Base-by-base conservation (phyloP, 2,329 filamentous ascomycete species). In the Neopestalotiopsis sp. region DNA sequence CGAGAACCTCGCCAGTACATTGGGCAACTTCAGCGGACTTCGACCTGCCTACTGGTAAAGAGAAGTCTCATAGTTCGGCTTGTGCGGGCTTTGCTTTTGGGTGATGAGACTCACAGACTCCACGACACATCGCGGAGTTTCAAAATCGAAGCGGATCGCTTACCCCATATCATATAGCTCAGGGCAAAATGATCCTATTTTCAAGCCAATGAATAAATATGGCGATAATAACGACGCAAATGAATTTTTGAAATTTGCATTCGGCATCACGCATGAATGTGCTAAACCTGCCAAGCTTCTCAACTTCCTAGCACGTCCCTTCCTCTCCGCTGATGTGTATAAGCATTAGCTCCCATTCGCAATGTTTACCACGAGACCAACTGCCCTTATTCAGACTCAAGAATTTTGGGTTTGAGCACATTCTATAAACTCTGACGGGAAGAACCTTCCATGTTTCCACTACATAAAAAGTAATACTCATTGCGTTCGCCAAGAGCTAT, bases 41-140 rank as follows among this genome's bases (percentile, higher is more conserved):
- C 81, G 87, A 72, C 86, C 87, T 63, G 79, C 85, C 10, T 89
- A 89, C 75, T 89, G 87, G 87, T 88, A 84, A 49, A 42, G 6
- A 38, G 10, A 38, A 38, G 34, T 38, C 10, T 7, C 1, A 38
- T 5, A 38, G 6, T 38, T 10, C 34, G 34, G 10, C 34, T 38
- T 38, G 34, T 7, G 34, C 10, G 34, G 34, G 34, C 10, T 38
- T 7, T 38, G 34, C 6, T 38, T 38, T 7, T 10, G 34, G 10
- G 34, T 38, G 10, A 38, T 38, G 34, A 38, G 10, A 10, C 10
- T 38, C 34, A 38, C 6, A 38, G 34, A 38, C 10, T 38, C 34
- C 34, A 38, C 34, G 34, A 10, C 10, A 7, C 34, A 38, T 38
- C 34, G 6, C 34, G 10, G 10, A 3, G 34, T 38, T 38, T 38